Evolutionary conservation across 257 asterid genomes (phyloP), one percentile per base, ranked within the genome.

Genomic region (Nicotiana otophora): DNA sequence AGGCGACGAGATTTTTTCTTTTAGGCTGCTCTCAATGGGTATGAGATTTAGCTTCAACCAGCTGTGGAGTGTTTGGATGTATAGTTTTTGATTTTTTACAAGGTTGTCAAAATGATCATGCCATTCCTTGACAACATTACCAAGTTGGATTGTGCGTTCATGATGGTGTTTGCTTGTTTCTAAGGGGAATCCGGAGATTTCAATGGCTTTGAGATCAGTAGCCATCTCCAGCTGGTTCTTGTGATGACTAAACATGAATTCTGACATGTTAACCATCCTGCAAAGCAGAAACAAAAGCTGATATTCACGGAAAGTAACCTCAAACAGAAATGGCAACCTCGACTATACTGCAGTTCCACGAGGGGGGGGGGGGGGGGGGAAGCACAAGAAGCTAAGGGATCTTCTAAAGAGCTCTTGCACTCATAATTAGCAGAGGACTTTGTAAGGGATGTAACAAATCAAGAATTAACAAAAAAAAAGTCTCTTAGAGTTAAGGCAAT

Each of bases 221-320:
- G 91, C 99, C 28, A 90, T 85, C 81, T 81, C 83, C 46, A 92
- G 89, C 90, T 96, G 99, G 86, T 86, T 86, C 33, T 90, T 90
- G 19, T 93, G 98, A 84, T 90, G 97, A 57, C 65, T 51, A 86
- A 90, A 90, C 94, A 94, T 90, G 42, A 97, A 90, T 82, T 89
- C 93, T 98, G 98, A 96, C 98, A 94, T 96, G 84, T 84, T 90
- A n/a, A 90, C 72, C 98, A 96, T 94, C 96, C 98, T 96, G 87
- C 87, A 84, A 80, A 64, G 70, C 61, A 85, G 2, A 82, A 57
- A 20, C 36, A 42, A 54, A n/a, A 54, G 62, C 39, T 48, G 4
- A 74, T 67, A 17, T 67, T 67, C 28, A 33, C 17, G 12, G 72
- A 65, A 30, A 11, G 72, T 65, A 65, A 14, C 15, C 5, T 11